phyloP scores from a whole-genome alignment of 176 grass and related monocot genomes.

The Raddia guianensis region DNA sequence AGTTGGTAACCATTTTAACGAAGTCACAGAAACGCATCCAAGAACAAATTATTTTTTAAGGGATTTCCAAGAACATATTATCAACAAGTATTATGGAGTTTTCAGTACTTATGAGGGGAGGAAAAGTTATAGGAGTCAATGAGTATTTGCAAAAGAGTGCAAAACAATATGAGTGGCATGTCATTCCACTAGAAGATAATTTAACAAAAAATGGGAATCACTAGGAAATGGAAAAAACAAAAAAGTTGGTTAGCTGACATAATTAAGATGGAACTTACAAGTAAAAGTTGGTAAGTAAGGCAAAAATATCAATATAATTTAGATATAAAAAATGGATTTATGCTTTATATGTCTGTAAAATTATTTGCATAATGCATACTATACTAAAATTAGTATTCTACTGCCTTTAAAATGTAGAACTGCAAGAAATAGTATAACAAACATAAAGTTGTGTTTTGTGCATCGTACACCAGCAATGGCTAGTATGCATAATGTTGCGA shows the following conservation, averaged over 20 bases:
- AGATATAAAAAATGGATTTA: constrained; percentile 13
- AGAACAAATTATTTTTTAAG: background rate
- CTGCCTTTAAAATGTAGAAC: constrained; percentile 18
- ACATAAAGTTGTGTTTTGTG: background rate
- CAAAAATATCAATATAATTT: background rate
- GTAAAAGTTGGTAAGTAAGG: constrained; percentile 3
- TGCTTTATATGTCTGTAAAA: constrained; percentile 4
- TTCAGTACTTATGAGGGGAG: background rate
- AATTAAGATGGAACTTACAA: background rate
- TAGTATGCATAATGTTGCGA: no score
- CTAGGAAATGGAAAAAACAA: background rate
- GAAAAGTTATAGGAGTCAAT: background rate
- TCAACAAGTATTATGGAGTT: background rate
- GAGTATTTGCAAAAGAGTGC: background rate
- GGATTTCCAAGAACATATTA: background rate
- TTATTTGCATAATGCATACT: constrained; percentile 13
- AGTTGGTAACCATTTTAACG: background rate
- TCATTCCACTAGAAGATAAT: background rate
- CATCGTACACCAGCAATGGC: no score
- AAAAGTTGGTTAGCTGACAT: background rate
- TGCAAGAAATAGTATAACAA: background rate
- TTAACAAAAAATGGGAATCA: constrained; percentile 6
- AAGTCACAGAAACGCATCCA: constrained; percentile 19
- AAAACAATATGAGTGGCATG: background rate
- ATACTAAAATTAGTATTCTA: background rate